Evolutionary conservation across 495 filamentous ascomycete species (phyloP).

Genomic region (Hypoxylon trugodes): DNA sequence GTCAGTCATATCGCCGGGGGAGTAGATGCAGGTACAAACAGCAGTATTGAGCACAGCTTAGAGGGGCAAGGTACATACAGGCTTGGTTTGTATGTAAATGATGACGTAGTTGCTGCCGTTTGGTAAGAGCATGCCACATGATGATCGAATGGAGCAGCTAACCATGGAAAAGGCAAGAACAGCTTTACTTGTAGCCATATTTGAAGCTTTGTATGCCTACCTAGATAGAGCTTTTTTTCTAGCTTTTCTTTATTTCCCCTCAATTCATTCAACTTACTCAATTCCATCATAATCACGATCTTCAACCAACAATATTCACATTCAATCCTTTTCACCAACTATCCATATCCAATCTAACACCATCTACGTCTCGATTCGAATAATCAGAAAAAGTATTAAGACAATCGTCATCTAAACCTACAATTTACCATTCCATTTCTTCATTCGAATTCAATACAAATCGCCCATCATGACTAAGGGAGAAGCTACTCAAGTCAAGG

Average conservation of each 20-base stretch:
- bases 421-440: neutral
- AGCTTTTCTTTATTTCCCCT: constrained; percentile 10
- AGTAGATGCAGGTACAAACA: constrained; percentile 41
- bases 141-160: constrained; percentile 44
- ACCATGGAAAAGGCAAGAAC: constrained; percentile 33
- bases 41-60: constrained; percentile 4
- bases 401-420: neutral
- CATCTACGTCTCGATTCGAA: too few relatives aligned
- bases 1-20: constrained; percentile 33
- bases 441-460: constrained; percentile 34
- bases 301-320: neutral
- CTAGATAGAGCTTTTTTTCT: constrained; percentile 6
- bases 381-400: too few relatives aligned
- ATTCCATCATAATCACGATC: neutral
- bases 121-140: constrained; percentile 32
- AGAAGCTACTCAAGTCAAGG: constrained; percentile 76
- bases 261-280: constrained; percentile 8
- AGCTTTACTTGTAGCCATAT: constrained; percentile 35
- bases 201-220: constrained; percentile 40
- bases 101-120: constrained; percentile 41
- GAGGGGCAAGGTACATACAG: too few relatives aligned
- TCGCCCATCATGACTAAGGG: constrained; percentile 75
- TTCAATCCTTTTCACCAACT: neutral
- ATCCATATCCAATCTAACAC: neutral
- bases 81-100: constrained; percentile 21